Conservation (phyloP, 192 early-diverging fungal species). For the Powellomyces hirtus region DNA sequence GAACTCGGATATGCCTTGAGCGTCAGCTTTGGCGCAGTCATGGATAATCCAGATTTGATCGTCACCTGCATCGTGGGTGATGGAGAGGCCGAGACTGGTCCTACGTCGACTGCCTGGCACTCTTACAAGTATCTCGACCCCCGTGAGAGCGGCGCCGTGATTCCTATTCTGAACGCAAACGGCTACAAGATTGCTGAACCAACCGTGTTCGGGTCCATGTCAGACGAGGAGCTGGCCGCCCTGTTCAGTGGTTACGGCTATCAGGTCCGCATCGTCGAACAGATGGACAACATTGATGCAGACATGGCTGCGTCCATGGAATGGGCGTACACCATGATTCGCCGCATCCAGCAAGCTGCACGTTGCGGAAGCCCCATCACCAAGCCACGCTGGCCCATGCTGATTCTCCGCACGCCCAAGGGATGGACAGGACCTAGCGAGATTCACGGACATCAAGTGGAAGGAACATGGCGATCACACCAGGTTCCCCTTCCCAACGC, state of each 20-base stretch:
- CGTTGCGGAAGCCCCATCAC: conserved; percentile 33
- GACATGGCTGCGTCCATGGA: conserved; percentile 47
- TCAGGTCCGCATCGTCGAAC: conserved; percentile 38
- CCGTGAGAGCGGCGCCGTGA: conserved; percentile 34
- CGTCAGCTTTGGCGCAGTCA: conserved; percentile 45
- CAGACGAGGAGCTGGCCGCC: conserved; percentile 34
- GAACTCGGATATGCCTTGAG: conserved; percentile 44
- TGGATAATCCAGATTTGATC: conserved; percentile 48
- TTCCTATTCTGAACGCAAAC: conserved; percentile 43
- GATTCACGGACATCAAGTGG: conserved; percentile 37
- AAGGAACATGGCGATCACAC: conserved; percentile 42
- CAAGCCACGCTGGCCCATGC: conserved; percentile 47
- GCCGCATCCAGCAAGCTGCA: conserved; percentile 37
- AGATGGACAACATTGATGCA: conserved; percentile 33
- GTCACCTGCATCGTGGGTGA: conserved; percentile 49
- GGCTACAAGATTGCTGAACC: conserved; percentile 46
- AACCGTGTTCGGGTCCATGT: conserved; percentile 44
- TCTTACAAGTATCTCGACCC: conserved; percentile 44
- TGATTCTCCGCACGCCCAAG: conserved; percentile 43
- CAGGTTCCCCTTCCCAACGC: conserved; percentile 42
- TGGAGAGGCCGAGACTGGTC: conserved; percentile 9
- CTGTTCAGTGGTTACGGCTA: conserved; percentile 47
- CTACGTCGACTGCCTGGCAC: conserved; percentile 42
- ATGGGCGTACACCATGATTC: conserved; percentile 40
- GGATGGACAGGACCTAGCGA: conserved; percentile 45